Conservation (phyloP, 805 yeast species). For the Starmerella riodocensis region DNA sequence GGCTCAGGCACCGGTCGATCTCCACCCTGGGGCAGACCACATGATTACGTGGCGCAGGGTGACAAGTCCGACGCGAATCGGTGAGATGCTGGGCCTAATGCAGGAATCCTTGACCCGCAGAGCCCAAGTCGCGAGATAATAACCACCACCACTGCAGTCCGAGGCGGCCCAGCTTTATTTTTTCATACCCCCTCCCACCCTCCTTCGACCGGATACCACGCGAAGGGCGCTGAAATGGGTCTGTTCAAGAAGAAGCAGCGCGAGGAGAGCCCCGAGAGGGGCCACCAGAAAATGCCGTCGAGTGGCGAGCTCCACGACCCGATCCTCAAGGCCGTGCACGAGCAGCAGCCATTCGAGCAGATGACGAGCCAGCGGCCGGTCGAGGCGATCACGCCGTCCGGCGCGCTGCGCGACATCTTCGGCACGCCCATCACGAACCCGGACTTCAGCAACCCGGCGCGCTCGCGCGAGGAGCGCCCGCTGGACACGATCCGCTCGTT, state of each 20-base stretch:
- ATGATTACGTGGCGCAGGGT: too few relatives aligned
- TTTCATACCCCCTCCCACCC: too few relatives aligned
- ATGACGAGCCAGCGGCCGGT: conserved; percentile 28
- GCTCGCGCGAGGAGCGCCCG: conserved; percentile 91
- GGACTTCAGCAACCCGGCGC: conserved; percentile 85
- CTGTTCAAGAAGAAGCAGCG: conserved; percentile 20
- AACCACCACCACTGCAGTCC: too few relatives aligned
- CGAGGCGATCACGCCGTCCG: conserved; percentile 35
- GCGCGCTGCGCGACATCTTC: conserved; percentile 63
- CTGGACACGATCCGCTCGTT: conserved; percentile 87
- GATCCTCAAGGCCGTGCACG: conserved; percentile 83
- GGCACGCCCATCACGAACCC: conserved; percentile 69
- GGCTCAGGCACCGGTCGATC: too few relatives aligned
- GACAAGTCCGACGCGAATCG: too few relatives aligned
- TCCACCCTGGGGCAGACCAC: too few relatives aligned
- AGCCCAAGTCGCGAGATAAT: too few relatives aligned
- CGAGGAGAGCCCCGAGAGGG: conserved; percentile 24
- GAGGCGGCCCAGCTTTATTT: too few relatives aligned
- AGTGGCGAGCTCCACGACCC: conserved; percentile 61
- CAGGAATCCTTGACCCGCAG: too few relatives aligned
- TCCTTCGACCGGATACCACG: too few relatives aligned
- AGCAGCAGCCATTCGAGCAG: conserved; percentile 88
- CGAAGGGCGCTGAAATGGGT: conserved; percentile 18
- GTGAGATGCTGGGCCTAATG: too few relatives aligned
- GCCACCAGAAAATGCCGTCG: conserved; percentile 23